Conservation (phyloP, 2,329 filamentous ascomycete species). For the Colletotrichum scovillei region DNA sequence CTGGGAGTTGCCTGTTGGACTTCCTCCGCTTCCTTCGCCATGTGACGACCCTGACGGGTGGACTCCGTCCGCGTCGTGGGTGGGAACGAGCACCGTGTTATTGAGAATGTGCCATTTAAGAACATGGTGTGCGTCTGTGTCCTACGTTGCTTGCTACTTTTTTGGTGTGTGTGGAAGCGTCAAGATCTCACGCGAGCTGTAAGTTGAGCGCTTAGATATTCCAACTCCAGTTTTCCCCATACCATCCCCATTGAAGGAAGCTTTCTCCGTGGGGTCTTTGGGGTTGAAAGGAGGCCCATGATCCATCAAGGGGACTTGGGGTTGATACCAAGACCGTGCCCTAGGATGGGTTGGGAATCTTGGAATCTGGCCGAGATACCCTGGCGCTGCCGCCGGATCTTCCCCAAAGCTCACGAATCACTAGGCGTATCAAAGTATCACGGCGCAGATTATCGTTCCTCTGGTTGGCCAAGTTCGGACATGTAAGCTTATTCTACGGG, state of each 20-base stretch:
- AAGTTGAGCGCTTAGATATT: conserved; percentile 24
- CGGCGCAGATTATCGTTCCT: background rate
- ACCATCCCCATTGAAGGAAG: conserved; percentile 28
- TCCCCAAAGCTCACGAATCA: conserved; percentile 21
- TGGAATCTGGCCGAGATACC: conserved; percentile 9
- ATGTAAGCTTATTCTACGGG: conserved; percentile 30
- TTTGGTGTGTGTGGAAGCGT: background rate
- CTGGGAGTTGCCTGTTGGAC: background rate
- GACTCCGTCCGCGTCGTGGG: background rate
- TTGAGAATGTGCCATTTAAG: background rate
- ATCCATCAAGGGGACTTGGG: background rate
- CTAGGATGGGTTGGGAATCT: background rate
- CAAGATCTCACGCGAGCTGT: background rate
- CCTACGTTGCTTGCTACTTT: background rate
- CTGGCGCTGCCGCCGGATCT: background rate
- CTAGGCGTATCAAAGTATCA: background rate
- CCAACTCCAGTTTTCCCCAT: conserved; percentile 19
- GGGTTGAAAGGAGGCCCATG: background rate
- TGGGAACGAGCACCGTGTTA: background rate
- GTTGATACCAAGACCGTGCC: background rate
- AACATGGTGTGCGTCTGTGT: background rate
- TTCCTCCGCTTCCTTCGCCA: conserved; percentile 4
- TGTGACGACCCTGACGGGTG: conserved; percentile 8
- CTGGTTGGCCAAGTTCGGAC: conserved; percentile 20
- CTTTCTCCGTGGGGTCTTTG: conserved; percentile 19